Base-by-base conservation (phyloP, 306 rosid genomes). In the Fragaria nilgerrensis region DNA sequence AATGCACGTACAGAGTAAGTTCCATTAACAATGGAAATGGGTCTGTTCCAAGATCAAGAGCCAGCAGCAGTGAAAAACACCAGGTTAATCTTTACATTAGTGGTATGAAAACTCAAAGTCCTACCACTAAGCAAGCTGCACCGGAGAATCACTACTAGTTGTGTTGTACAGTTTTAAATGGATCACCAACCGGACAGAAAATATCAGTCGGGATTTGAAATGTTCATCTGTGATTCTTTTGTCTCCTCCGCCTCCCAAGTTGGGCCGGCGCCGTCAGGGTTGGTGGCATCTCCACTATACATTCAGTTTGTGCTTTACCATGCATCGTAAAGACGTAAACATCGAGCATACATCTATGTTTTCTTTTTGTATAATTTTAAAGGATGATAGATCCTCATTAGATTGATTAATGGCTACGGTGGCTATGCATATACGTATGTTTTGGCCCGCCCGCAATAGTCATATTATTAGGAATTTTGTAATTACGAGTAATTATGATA, bases 231-330 rank as follows among this genome's bases (percentile, higher is more conserved):
- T 14, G 41, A 62, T 62, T 62, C n/a, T 62, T 12, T 29, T 29
- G 68, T 62, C 68, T 29, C 68, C 43, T 6, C 34, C 68, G 36
- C n/a, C 68, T 29, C 68, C 14, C 5, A 29, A 15, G 4, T 14
- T 27, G 68, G 41, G 68, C 68, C 68, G 68, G 41, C 43, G 65
- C 65, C 36, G 65, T 58, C 65, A 27, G 36, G 36, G 36, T 59
- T 23, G 65, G 65, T 59, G 36, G 65, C 65, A 4, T 58, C 16
- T 58, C 65, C 65, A 23, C 27, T 61, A 25, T 61, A 25, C 9
- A 3, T 56, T 22, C 63, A 25, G 0, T 61, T 3, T 58, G 6
- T 19, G 22, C 3, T 19, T n/a, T 55, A 27, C 16, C 20, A 25
- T 61, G 67, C 39, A 61, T 41, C 44, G 44, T 41, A 41, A 44